phyloP scores from a whole-genome alignment of 2,329 filamentous ascomycete species.

The Colletotrichum tropicale region DNA sequence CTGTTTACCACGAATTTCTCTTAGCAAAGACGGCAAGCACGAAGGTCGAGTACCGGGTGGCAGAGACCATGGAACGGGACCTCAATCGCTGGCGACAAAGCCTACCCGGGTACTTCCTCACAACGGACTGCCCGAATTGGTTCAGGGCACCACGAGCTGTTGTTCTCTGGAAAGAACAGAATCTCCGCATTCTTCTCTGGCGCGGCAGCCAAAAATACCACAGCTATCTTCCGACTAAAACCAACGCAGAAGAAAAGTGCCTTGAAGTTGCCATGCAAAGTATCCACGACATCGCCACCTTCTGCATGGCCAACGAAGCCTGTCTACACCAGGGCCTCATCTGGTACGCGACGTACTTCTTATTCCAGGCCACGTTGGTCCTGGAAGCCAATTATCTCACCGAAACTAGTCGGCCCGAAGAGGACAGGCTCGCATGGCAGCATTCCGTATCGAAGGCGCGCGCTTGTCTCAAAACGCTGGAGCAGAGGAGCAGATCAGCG shows the following conservation, averaged over 20 bases:
- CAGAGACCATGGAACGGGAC: constrained; percentile 40
- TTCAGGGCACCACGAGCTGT: constrained; percentile 40
- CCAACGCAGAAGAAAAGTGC: constrained; percentile 35
- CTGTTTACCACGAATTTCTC: constrained; percentile 45
- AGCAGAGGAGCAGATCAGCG: not conserved
- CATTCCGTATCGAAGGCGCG: not conserved
- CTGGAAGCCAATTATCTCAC: constrained; percentile 37
- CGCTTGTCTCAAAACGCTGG: not conserved
- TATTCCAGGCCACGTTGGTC: constrained; percentile 48
- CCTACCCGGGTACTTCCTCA: constrained; percentile 36
- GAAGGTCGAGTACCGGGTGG: constrained; percentile 38
- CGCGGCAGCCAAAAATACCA: constrained; percentile 38
- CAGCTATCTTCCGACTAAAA: constrained; percentile 29
- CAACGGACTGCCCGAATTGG: constrained; percentile 31
- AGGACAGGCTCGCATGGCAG: not conserved
- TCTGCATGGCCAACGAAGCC: constrained; percentile 31
- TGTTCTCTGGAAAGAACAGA: constrained; percentile 45
- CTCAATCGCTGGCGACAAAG: constrained; percentile 35
- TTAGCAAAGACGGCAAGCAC: constrained; percentile 36
- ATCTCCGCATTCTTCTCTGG: constrained; percentile 48
- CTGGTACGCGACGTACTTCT: constrained; percentile 49
- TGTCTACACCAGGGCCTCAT: constrained; percentile 35
- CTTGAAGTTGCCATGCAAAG: constrained; percentile 39
- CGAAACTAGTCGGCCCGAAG: not conserved
- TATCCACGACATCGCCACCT: constrained; percentile 38